Evolutionary conservation across 768 basidiomycete species (phyloP), one percentile per base, ranked within the genome.

Genomic region (Russula emetica): DNA sequence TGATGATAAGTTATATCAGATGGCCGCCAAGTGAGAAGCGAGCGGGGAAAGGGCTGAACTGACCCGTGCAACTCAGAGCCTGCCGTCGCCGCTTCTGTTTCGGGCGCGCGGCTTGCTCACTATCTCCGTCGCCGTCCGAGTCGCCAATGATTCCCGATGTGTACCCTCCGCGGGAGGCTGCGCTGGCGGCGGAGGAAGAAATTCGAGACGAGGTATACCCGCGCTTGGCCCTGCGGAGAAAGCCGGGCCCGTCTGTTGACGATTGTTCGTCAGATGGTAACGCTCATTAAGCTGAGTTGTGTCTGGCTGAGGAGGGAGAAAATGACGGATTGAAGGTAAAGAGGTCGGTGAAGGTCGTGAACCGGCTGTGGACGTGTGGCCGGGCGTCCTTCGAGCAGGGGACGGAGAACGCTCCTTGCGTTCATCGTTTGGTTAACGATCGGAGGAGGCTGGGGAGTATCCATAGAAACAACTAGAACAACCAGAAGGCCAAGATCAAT

Each of bases 71-170:
- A 71, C 90, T 92, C 69, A 92, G 76, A 44, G 90, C 90, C 72
- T 92, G 90, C 51, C 90, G 78, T 58, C 90, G 80, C 58, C 90
- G 78, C 75, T 90, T 92, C 82, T 91, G 91, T 80, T 91, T 92
- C 18, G 85, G 85, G 18, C 85, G 88, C 47, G 80, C 80, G 55
- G 79, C 81, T 14, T 74, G 72, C 51, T 80, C 80, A 11, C 58
- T 54, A 51, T 67, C 65, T 44, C 78, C 74, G 49, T 79, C 77
- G 26, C 80, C 82, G 49, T 88, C 87, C 14, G 71, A 75, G 55
- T 87, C 86, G 36, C 86, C 85, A 30, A 75, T 75, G 13, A 69
- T 74, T 59, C 77, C 76, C 50, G 77, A 42, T 75, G 74, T n/a
- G 66, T 57, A 61, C 62, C 63, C 42, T 58, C 62, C 63, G 53